These are phyloP conservation scores for Camelina neglecta DNA, from an alignment of 345 rosid genomes.

Conservation along the genomic window DNA sequence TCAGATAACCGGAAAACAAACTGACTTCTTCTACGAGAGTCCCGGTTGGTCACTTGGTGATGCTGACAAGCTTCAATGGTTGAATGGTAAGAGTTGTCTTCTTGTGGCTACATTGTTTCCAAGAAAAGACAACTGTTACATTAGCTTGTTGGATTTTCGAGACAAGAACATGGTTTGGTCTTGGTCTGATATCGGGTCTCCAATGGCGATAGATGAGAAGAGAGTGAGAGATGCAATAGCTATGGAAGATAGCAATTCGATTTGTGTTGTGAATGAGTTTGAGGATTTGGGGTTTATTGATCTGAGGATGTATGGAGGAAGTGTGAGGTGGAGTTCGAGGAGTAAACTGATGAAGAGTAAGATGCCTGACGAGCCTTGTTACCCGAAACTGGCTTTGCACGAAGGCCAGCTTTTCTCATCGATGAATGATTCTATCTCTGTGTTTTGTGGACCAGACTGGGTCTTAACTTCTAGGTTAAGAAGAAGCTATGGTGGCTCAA, in stretches of 20 bases:
- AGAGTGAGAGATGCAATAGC: constrained; percentile 94
- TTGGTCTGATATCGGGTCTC: constrained; percentile 86
- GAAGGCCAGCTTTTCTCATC: constrained; percentile 91
- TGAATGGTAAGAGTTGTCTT: constrained; percentile 70
- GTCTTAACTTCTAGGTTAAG: constrained; percentile 82
- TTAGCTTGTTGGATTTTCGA: constrained; percentile 88
- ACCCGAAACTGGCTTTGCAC: constrained; percentile 84
- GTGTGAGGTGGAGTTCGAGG: constrained; percentile 95
- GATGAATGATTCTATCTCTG: constrained; percentile 89
- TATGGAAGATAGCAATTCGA: constrained; percentile 79
- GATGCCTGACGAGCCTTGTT: constrained; percentile 90
- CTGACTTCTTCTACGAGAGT: constrained; percentile 85
- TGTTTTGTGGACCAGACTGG: constrained; percentile 88
- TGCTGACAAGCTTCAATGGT: constrained; percentile 91
- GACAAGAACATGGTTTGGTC: constrained; percentile 90
- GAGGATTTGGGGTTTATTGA: constrained; percentile 97
- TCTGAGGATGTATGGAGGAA: constrained; percentile 65
- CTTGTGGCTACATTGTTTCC: constrained; percentile 95
- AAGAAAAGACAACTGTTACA: constrained; percentile 92
- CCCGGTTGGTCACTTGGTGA: constrained; percentile 94
- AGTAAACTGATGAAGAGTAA: constrained; percentile 85
- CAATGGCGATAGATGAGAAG: constrained; percentile 67
- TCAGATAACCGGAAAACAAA: constrained; percentile 78
- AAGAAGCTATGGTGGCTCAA: constrained; percentile 77
- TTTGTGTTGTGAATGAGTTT: constrained; percentile 92